A percentile compares a stretch with the other conserved stretches of the same genome.
Conservation (phyloP, 2,329 filamentous ascomycete genomes). For the Colletotrichum coccodes region DNA sequence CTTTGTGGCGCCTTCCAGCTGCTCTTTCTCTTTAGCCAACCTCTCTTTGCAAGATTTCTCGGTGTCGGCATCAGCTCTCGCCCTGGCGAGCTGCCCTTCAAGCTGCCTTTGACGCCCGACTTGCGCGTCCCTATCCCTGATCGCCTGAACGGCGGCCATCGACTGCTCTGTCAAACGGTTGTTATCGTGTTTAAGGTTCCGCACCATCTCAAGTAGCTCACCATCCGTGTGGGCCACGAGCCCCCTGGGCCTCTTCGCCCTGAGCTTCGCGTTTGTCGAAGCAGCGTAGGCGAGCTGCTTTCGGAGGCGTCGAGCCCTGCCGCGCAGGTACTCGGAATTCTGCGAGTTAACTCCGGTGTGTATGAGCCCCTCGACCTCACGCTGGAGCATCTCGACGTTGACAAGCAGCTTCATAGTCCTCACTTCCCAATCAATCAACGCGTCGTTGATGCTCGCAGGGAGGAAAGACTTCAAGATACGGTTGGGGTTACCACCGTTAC, state of each 20-base stretch:
- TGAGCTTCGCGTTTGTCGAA: not conserved
- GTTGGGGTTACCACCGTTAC: not conserved
- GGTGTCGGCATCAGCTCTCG: not conserved
- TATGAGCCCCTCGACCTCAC: constrained; percentile 3
- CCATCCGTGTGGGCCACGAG: not conserved
- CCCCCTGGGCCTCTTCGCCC: not conserved
- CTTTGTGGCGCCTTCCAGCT: not conserved
- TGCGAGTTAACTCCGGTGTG: not conserved
- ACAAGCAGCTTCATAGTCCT: not conserved
- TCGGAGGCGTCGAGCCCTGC: not conserved
- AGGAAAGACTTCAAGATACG: not conserved
- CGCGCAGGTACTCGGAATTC: not conserved
- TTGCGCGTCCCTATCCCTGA: not conserved
- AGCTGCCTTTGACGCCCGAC: not conserved
- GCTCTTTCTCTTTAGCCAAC: not conserved
- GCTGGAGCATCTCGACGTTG: not conserved
- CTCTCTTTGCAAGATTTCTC: not conserved
- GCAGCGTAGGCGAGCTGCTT: not conserved
- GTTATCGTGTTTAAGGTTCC: not conserved
- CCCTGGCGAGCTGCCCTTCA: not conserved
- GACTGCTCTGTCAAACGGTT: not conserved
- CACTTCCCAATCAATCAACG: not conserved
- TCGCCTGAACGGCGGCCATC: not conserved
- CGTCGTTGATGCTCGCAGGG: not conserved
- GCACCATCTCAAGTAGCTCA: not conserved